Percentiles rank a stretch among this genome's conserved stretches.
phyloP scores from a whole-genome alignment of 1,284 basidiomycete species.

The Laetiporus sulphureus region DNA sequence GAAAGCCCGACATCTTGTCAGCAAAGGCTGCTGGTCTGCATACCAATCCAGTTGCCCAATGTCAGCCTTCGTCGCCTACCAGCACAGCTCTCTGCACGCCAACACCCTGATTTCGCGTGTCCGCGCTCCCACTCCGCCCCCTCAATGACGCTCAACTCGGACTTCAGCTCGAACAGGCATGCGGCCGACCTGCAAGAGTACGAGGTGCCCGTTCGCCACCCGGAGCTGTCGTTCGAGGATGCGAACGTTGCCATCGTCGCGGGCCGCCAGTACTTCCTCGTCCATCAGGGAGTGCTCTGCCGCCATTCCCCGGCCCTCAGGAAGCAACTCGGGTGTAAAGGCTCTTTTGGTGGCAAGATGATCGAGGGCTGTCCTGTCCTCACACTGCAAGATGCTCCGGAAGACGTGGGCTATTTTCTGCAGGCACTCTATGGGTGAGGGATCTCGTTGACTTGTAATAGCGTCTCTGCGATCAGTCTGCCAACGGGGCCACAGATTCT shows the following conservation, averaged over 20 bases:
- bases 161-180: constrained; percentile 25
- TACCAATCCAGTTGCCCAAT: too few species aligned
- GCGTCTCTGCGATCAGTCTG: neutral
- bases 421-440: constrained; percentile 58
- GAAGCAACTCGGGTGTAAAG: constrained; percentile 18
- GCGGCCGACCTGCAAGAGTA: constrained; percentile 14
- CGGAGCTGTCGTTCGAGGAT: constrained; percentile 57
- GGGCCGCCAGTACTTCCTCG: constrained; percentile 51
- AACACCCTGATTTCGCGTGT: neutral
- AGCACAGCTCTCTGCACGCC: neutral
- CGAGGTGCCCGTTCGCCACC: constrained; percentile 33
- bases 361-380: constrained; percentile 52
- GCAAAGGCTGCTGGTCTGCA: too few species aligned
- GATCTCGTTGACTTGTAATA: constrained; percentile 22
- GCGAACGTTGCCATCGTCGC: constrained; percentile 59
- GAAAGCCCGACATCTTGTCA: too few species aligned
- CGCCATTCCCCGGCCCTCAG: constrained; percentile 50
- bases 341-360: constrained; percentile 8
- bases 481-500: constrained; percentile 6
- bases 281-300: constrained; percentile 58
- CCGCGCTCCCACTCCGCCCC: too few species aligned
- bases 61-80: neutral
- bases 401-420: constrained; percentile 48
- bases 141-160: constrained; percentile 9
- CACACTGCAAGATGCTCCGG: constrained; percentile 42